A percentile compares a stretch with the other conserved stretches of the same genome.
phyloP scores from a whole-genome alignment of 352 stramenopile genomes.

The Pythium apleroticum region DNA sequence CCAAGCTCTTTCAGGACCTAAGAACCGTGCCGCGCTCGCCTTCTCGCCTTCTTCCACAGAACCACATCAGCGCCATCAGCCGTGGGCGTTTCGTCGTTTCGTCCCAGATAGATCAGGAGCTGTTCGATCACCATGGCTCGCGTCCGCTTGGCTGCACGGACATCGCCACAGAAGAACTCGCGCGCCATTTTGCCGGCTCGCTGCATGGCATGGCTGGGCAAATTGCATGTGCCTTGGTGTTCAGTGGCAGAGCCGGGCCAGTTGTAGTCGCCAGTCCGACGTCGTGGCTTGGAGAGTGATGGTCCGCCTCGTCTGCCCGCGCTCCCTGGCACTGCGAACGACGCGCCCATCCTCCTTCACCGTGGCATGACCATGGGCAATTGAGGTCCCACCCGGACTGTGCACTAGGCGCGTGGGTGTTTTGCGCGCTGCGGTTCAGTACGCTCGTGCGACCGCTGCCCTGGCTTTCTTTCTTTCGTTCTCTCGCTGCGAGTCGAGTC shows the following conservation, averaged over 20 bases:
- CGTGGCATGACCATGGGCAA: background rate
- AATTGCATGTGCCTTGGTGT: conserved; percentile 17
- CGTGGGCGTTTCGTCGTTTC: background rate
- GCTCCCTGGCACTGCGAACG: conserved; percentile 23
- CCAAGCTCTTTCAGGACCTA: background rate
- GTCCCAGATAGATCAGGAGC: conserved; percentile 2
- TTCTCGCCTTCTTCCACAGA: conserved; percentile 1
- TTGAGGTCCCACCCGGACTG: conserved; percentile 10
- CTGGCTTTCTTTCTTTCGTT: conserved; percentile 34
- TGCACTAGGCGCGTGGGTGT: conserved; percentile 7
- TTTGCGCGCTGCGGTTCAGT: conserved; percentile 20
- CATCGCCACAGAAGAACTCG: background rate
- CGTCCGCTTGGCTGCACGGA: conserved; percentile 1
- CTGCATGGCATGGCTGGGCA: background rate
- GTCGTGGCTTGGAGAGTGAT: background rate
- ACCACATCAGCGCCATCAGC: background rate
- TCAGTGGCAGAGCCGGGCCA: conserved; percentile 12
- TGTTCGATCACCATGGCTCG: background rate
- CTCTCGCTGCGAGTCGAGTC: conserved; percentile 10
- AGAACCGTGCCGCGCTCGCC: background rate
- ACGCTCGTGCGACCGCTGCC: conserved; percentile 19
- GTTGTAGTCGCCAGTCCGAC: conserved; percentile 13
- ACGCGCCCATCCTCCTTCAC: conserved; percentile 7
- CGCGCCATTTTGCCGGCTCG: conserved; percentile 2
- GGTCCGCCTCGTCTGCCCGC: conserved; percentile 17